Conservation (phyloP, 1,139 yeast species). For the Protomyces pachydermus region DNA sequence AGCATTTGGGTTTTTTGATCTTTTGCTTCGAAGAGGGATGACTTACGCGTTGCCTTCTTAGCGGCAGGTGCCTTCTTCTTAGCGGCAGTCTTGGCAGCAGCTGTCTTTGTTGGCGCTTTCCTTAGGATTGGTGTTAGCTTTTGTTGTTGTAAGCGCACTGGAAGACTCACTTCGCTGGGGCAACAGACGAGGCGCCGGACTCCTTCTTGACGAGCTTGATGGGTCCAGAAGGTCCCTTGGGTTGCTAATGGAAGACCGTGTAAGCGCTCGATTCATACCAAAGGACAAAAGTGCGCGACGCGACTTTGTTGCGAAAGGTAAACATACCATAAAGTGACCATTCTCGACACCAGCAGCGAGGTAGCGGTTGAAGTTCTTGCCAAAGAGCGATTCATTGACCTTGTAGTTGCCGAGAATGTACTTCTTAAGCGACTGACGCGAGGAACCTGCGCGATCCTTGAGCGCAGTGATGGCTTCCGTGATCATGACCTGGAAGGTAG, state of each 20-base stretch:
- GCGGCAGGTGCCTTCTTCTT: conserved; percentile 35
- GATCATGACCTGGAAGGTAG: conserved; percentile 23
- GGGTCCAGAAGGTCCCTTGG: conserved; percentile 53
- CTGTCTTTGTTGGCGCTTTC: conserved; percentile 36
- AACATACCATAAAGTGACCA: conserved; percentile 74
- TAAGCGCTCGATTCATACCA: conserved; percentile 50
- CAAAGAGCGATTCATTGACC: conserved; percentile 60
- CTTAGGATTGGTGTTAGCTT: conserved; percentile 31
- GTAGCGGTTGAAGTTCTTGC: conserved; percentile 70
- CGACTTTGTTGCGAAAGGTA: neutral
- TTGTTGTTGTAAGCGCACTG: conserved; percentile 22
- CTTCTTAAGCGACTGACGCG: conserved; percentile 72
- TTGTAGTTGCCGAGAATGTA: conserved; percentile 60
- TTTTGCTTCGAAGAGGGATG: neutral
- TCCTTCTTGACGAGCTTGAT: conserved; percentile 54
- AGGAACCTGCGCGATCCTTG: conserved; percentile 32
- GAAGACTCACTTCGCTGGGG: conserved; percentile 23
- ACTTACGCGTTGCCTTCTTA: conserved; percentile 32
- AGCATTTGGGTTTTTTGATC: neutral
- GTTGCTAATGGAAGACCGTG: conserved; percentile 31
- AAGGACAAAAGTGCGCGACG: neutral
- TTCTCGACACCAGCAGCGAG: conserved; percentile 73
- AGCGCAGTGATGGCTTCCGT: conserved; percentile 23
- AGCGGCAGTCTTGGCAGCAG: conserved; percentile 35
- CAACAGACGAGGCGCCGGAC: conserved; percentile 38